phyloP scores from a whole-genome alignment of 768 basidiomycete genomes.

The Suillus lakei region DNA sequence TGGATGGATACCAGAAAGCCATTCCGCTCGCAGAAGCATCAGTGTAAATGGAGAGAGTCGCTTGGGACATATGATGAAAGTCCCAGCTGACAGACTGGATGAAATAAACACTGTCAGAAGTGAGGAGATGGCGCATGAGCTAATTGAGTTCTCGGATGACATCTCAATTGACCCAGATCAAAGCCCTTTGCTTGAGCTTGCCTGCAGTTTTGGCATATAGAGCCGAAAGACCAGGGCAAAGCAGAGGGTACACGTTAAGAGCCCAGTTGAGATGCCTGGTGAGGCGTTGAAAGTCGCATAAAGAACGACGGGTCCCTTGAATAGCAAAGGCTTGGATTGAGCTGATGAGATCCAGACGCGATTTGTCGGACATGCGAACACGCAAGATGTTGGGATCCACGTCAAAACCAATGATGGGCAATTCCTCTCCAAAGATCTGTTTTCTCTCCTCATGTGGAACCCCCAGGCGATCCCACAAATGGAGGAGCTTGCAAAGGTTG shows the following conservation, averaged over 20 bases:
- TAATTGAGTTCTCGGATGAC: slow-evolving; percentile 25
- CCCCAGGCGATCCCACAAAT: slow-evolving; percentile 29
- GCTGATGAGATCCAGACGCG: not conserved
- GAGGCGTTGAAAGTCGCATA: slow-evolving; percentile 30
- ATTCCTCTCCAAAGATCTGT: slow-evolving; percentile 25
- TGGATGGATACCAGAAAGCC: slow-evolving; percentile 15
- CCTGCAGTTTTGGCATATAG: slow-evolving; percentile 36
- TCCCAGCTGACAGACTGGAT: slow-evolving; percentile 6
- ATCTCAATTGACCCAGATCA: slow-evolving; percentile 19
- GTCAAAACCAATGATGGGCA: slow-evolving; percentile 35
- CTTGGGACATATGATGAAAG: slow-evolving; percentile 13
- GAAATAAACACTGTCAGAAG: not conserved
- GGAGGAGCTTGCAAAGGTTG: slow-evolving; percentile 28
- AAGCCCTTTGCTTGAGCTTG: slow-evolving; percentile 14
- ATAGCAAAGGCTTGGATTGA: not conserved
- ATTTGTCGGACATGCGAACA: slow-evolving; percentile 8
- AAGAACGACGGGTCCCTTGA: slow-evolving; percentile 7
- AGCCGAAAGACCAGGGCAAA: slow-evolving; percentile 28
- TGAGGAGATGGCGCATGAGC: slow-evolving; percentile 17
- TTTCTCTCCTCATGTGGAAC: slow-evolving; percentile 33
- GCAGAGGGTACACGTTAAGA: slow-evolving; percentile 37
- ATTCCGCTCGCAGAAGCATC: slow-evolving; percentile 10
- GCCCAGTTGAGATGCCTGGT: slow-evolving; percentile 38
- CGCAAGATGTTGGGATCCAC: slow-evolving; percentile 27
- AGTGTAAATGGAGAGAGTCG: slow-evolving; percentile 13